Percentiles rank a stretch among this genome's conserved stretches.
These are phyloP conservation scores for Boletus tylopilopsis DNA, from an alignment of 768 basidiomycete species.

Conservation along the genomic window DNA sequence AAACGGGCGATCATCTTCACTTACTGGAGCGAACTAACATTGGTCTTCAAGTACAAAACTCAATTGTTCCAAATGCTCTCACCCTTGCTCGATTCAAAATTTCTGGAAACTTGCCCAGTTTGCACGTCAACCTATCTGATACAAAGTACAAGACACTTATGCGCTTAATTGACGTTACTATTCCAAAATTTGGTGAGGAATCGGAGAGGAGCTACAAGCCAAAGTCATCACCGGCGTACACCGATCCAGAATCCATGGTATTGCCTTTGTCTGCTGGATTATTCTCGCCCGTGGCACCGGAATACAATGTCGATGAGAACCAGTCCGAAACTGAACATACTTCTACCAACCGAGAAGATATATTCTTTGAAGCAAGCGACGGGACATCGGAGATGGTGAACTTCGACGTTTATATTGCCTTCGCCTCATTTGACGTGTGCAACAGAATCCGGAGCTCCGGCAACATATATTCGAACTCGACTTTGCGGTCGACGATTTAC, in stretches of 20 bases:
- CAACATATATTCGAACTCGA: slow-evolving; percentile 77
- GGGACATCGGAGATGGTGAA: slow-evolving; percentile 49
- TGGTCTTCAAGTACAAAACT: slow-evolving; percentile 84
- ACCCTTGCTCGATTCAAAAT: slow-evolving; percentile 88
- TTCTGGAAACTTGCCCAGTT: slow-evolving; percentile 79
- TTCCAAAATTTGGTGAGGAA: slow-evolving; percentile 73
- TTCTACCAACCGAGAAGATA: slow-evolving; percentile 44
- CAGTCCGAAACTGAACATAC: slow-evolving; percentile 42
- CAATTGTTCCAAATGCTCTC: slow-evolving; percentile 81
- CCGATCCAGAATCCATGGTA: slow-evolving; percentile 26
- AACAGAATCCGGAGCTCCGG: slow-evolving; percentile 35
- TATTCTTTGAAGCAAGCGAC: slow-evolving; percentile 73
- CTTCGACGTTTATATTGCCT: not conserved
- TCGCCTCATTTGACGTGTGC: slow-evolving; percentile 1
- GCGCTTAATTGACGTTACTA: slow-evolving; percentile 85
- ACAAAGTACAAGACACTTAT: slow-evolving; percentile 89
- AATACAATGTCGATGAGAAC: slow-evolving; percentile 69
- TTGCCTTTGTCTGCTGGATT: slow-evolving; percentile 55
- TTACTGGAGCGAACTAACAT: slow-evolving; percentile 91
- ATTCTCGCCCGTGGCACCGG: slow-evolving; percentile 50
- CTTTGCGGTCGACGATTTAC: slow-evolving; percentile 82
- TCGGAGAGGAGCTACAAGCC: slow-evolving; percentile 21
- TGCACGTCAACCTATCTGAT: slow-evolving; percentile 89
- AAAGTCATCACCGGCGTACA: slow-evolving; percentile 19
- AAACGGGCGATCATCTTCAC: slow-evolving; percentile 63